Conservation (phyloP, 2,329 filamentous ascomycete species). For the Fusarium subtropicale region DNA sequence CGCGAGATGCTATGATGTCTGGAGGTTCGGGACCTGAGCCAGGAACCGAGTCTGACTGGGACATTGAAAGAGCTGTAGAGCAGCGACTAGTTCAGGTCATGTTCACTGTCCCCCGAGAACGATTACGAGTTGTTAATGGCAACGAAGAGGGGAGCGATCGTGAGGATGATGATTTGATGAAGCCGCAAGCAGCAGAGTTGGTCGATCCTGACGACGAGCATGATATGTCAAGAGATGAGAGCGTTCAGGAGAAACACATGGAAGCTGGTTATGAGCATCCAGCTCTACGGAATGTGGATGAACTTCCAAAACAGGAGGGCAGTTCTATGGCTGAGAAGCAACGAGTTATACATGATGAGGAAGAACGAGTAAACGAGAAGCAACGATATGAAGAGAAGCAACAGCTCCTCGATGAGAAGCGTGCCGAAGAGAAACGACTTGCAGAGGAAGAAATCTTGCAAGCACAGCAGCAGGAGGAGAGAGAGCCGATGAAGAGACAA, state of each 20-base stretch:
- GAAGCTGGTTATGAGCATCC: slow-evolving; percentile 1
- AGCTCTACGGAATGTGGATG: slow-evolving; percentile 4
- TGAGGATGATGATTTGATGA: slow-evolving; percentile 46
- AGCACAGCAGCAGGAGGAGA: neutral
- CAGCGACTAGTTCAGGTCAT: slow-evolving; percentile 81
- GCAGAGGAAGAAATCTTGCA: slow-evolving; percentile 8
- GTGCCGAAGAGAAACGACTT: slow-evolving; percentile 8
- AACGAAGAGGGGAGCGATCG: slow-evolving; percentile 58
- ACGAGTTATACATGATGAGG: slow-evolving; percentile 9
- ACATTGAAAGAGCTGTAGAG: slow-evolving; percentile 79
- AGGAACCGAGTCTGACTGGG: slow-evolving; percentile 75
- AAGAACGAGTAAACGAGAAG: slow-evolving; percentile 5
- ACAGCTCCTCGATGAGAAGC: slow-evolving; percentile 1
- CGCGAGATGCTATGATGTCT: slow-evolving; percentile 41
- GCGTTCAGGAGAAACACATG: slow-evolving; percentile 25
- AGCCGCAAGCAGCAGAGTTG: slow-evolving; percentile 54
- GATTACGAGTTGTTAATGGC: slow-evolving; percentile 88
- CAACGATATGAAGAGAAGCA: slow-evolving; percentile 13
- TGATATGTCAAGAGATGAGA: slow-evolving; percentile 23
- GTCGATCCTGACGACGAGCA: slow-evolving; percentile 55
- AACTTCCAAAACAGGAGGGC: slow-evolving; percentile 5
- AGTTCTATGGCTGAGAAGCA: slow-evolving; percentile 31
- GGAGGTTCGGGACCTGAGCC: slow-evolving; percentile 50
- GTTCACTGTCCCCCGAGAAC: slow-evolving; percentile 92
- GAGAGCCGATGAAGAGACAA: slow-evolving; percentile 8